Percentiles rank a stretch among this genome's conserved stretches.
Conservation (phyloP, 176 grass and related monocot species). For the Carex cristatella region DNA sequence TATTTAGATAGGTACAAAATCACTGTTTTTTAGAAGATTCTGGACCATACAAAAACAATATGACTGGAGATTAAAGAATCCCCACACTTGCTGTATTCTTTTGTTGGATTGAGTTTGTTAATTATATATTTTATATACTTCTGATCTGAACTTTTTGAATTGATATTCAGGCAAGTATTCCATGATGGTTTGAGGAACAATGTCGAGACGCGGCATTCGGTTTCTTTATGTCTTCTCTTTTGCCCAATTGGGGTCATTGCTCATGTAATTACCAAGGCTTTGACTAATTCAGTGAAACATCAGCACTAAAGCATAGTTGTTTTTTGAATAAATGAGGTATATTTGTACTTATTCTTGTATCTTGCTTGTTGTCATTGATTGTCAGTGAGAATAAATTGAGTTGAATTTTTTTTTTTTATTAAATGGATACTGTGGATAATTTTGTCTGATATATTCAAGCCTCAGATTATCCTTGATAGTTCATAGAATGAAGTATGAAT, state of each 20-base stretch:
- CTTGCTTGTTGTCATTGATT: constrained; percentile 10
- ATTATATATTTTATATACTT: background rate
- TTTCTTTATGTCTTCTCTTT: constrained; percentile 84
- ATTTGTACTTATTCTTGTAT: constrained; percentile 20
- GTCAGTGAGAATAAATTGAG: background rate
- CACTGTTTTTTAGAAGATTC: no score
- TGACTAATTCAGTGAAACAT: constrained; percentile 28
- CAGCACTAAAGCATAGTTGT: constrained; percentile 3
- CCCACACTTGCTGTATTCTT: background rate
- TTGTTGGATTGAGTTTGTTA: background rate
- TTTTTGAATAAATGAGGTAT: constrained; percentile 1
- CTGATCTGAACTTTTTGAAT: background rate
- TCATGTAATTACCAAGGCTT: constrained; percentile 60
- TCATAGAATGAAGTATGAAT: background rate
- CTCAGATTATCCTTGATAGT: background rate
- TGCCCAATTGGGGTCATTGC: constrained; percentile 70
- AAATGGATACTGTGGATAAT: background rate
- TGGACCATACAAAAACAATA: background rate
- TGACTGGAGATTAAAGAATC: background rate
- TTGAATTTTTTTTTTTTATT: background rate
- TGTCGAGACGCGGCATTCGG: constrained; percentile 76
- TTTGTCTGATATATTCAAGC: background rate
- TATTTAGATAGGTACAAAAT: no score
- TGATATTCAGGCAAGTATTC: constrained; percentile 75
- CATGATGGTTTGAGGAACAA: constrained; percentile 86